Percentiles rank a stretch among this genome's conserved stretches.
phyloP scores from a whole-genome alignment of 2,329 filamentous ascomycete species.

The Elsinoe batatas region DNA sequence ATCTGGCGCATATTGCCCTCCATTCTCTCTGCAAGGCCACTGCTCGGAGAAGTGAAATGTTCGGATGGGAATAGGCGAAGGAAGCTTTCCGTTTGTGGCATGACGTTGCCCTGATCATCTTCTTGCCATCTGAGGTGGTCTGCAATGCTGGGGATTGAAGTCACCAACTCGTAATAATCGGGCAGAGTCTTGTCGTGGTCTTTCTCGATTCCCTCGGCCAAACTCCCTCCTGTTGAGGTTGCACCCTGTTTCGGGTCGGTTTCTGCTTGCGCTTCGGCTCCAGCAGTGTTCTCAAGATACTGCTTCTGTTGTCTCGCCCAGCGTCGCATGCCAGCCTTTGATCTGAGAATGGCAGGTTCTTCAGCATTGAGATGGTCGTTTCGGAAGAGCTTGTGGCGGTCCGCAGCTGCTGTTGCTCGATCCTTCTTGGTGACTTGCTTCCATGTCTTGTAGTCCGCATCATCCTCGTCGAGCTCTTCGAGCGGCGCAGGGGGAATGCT shows the following conservation, averaged over 20 bases:
- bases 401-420: slow-evolving; percentile 73
- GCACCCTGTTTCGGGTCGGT: slow-evolving; percentile 40
- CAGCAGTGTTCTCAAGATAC: slow-evolving; percentile 38
- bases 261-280: slow-evolving; percentile 35
- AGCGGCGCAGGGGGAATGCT: slow-evolving; percentile 57
- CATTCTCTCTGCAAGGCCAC: slow-evolving; percentile 66
- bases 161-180: slow-evolving; percentile 87
- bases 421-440: slow-evolving; percentile 98
- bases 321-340: slow-evolving; percentile 78
- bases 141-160: slow-evolving; percentile 74
- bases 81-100: slow-evolving; percentile 79
- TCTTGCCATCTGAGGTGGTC: slow-evolving; percentile 76
- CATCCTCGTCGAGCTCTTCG: slow-evolving; percentile 76
- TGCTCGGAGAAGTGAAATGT: slow-evolving; percentile 64
- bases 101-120: slow-evolving; percentile 77
- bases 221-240: slow-evolving; percentile 55
- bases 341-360: slow-evolving; percentile 75
- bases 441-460: slow-evolving; percentile 90
- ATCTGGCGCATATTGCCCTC: slow-evolving; percentile 88
- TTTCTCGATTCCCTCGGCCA: slow-evolving; percentile 91
- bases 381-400: slow-evolving; percentile 77
- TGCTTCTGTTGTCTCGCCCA: slow-evolving; percentile 69
- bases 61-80: slow-evolving; percentile 66
- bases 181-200: slow-evolving; percentile 77
- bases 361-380: slow-evolving; percentile 76